phyloP scores from a whole-genome alignment of 345 rosid species.

The Clausena lansium region DNA sequence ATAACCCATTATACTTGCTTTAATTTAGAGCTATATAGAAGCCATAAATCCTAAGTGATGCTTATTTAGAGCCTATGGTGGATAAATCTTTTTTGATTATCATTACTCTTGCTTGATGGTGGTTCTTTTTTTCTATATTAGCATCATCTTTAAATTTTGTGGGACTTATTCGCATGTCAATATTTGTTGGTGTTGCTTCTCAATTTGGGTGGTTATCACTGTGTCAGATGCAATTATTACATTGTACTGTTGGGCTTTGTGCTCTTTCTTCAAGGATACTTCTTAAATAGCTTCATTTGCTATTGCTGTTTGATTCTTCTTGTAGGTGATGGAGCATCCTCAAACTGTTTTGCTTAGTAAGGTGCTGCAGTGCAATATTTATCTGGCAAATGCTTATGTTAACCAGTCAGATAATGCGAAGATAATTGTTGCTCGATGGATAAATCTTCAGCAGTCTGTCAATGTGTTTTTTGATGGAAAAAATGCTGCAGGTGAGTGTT shows the following conservation, averaged over 20 bases:
- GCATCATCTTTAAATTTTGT: background rate
- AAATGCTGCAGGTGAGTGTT: slow-evolving; percentile 61
- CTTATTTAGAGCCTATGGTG: background rate
- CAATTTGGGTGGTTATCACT: background rate
- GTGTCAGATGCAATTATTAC: background rate
- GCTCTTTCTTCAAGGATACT: background rate
- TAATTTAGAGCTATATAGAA: background rate
- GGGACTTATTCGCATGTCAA: background rate
- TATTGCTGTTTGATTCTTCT: slow-evolving; percentile 12
- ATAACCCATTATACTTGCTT: background rate
- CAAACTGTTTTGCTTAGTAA: slow-evolving; percentile 74
- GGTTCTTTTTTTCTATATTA: background rate
- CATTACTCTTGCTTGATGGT: background rate
- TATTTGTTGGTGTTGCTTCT: background rate
- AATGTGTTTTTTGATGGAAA: slow-evolving; percentile 77
- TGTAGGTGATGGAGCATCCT: slow-evolving; percentile 89
- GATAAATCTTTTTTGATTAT: background rate
- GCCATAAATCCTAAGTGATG: background rate
- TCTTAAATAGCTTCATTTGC: background rate
- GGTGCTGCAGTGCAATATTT: slow-evolving; percentile 63
- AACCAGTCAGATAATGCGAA: slow-evolving; percentile 36
- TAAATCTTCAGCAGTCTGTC: slow-evolving; percentile 83
- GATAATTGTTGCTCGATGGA: slow-evolving; percentile 57
- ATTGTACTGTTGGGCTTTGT: background rate
- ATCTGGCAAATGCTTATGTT: slow-evolving; percentile 60